Percentiles rank a stretch among this genome's conserved stretches.
Evolutionary conservation across 2,329 filamentous ascomycete genomes (phyloP).

Genomic region (Talaromyces sp.): DNA sequence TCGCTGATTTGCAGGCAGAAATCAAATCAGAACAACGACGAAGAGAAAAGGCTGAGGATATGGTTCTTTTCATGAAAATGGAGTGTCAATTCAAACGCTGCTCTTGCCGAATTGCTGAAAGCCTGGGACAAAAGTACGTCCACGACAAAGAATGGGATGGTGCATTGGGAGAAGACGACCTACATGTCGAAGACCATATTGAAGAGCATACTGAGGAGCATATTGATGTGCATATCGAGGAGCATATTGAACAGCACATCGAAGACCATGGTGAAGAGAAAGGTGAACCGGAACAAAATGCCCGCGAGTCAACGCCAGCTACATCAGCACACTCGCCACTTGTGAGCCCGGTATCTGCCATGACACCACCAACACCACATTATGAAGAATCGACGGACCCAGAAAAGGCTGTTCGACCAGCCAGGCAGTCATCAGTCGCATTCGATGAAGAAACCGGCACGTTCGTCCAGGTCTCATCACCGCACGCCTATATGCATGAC

Average conservation of each 20-base stretch:
- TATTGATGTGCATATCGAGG: not conserved
- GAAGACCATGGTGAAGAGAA: not conserved
- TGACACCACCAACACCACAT: constrained; percentile 19
- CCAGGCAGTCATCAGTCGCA: constrained; percentile 37
- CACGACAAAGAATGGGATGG: constrained; percentile 38
- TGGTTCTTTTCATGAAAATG: constrained; percentile 51
- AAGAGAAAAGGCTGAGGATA: constrained; percentile 54
- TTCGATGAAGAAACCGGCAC: constrained; percentile 46
- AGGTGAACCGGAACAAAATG: constrained; percentile 5
- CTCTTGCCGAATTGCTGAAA: constrained; percentile 47
- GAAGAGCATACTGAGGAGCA: not conserved
- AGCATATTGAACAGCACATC: not conserved
- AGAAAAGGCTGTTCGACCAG: constrained; percentile 20
- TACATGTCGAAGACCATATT: constrained; percentile 14
- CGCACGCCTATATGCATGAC: constrained; percentile 27
- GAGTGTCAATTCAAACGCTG: constrained; percentile 50
- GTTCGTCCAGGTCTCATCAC: constrained; percentile 40
- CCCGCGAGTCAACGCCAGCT: constrained; percentile 10
- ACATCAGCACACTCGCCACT: constrained; percentile 15
- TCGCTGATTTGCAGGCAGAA: constrained; percentile 48
- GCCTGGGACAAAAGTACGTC: constrained; percentile 37
- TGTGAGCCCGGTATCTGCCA: constrained; percentile 17
- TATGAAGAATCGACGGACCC: constrained; percentile 6
- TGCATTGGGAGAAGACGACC: constrained; percentile 6
- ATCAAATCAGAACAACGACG: constrained; percentile 50